Percentiles rank a stretch among this genome's conserved stretches.
phyloP scores from a whole-genome alignment of 1,139 yeast species.

The Candida tetrigidarum region DNA sequence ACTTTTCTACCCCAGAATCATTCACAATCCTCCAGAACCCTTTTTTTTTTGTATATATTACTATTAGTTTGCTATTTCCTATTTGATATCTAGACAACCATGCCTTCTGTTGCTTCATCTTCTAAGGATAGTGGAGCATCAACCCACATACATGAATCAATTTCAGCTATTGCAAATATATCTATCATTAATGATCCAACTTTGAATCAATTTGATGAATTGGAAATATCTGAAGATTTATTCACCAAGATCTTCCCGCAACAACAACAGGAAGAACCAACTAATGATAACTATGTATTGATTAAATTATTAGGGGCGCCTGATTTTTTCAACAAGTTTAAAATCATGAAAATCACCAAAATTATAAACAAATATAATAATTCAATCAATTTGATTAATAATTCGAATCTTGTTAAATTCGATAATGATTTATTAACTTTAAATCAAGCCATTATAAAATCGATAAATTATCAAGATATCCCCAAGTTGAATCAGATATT shows the following conservation, averaged over 20 bases:
- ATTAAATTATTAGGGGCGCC: conserved; percentile 51
- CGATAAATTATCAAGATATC: conserved; percentile 29
- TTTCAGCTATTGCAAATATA: conserved; percentile 31
- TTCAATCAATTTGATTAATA: conserved; percentile 42
- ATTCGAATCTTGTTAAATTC: conserved; percentile 35
- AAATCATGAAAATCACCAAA: conserved; percentile 39
- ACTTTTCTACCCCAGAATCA: not conserved
- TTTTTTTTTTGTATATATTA: not conserved
- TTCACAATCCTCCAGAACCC: not conserved
- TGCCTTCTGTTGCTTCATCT: conserved; percentile 17
- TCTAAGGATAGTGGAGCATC: not conserved
- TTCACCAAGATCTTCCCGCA: conserved; percentile 37
- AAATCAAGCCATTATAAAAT: conserved; percentile 34
- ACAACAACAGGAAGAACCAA: conserved; percentile 14
- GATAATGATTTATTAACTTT: conserved; percentile 38
- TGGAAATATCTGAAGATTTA: conserved; percentile 41
- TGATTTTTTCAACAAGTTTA: conserved; percentile 38
- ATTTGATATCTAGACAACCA: conserved; percentile 4
- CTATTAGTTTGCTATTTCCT: too few relatives aligned
- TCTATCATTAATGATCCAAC: conserved; percentile 37
- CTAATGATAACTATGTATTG: conserved; percentile 27
- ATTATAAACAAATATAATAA: conserved; percentile 27
- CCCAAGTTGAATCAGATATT: conserved; percentile 37
- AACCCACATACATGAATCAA: conserved; percentile 5
- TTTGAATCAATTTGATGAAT: conserved; percentile 28